A percentile compares a stretch with the other conserved stretches of the same genome.
Evolutionary conservation across 225 moss, liverwort and hornwort species (phyloP).

Genomic region (Polytrichum formosum): DNA sequence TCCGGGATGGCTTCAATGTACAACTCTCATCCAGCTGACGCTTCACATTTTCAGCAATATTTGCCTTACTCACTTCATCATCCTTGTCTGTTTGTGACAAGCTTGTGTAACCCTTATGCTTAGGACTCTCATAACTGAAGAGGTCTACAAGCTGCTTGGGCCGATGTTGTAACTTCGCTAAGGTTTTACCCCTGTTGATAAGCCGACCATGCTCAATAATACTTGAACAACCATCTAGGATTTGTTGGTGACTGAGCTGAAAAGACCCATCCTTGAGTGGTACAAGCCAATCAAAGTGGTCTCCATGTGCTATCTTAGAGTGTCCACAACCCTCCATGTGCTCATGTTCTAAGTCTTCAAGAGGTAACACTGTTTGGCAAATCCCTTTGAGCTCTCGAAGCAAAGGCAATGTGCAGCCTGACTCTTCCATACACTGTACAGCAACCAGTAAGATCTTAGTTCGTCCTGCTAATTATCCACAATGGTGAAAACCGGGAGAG

Average conservation of each 20-base stretch:
- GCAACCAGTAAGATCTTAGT: conserved; percentile 19
- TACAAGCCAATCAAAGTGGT: conserved; percentile 90
- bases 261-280: conserved; percentile 82
- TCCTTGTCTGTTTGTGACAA: conserved; percentile 41
- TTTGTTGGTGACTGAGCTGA: conserved; percentile 66
- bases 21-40: conserved; percentile 37
- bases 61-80: conserved; percentile 15
- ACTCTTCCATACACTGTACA: conserved; percentile 83
- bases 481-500: neutral
- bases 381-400: conserved; percentile 66
- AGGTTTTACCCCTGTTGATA: conserved; percentile 77
- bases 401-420: conserved; percentile 77
- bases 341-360: conserved; percentile 61
- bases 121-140: conserved; percentile 76
- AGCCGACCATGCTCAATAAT: conserved; percentile 87
- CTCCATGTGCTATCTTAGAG: conserved; percentile 78
- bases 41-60: conserved; percentile 17
- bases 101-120: conserved; percentile 60
- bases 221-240: conserved; percentile 61
- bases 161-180: conserved; percentile 66
- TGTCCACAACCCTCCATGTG: conserved; percentile 92
- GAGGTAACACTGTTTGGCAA: conserved; percentile 45
- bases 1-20: conserved; percentile 47
- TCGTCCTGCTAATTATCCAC: neutral
- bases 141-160: conserved; percentile 65